Percentiles rank a stretch among this genome's conserved stretches.
phyloP scores from a whole-genome alignment of 176 grass and related monocot genomes.

The Oryza meyeriana region DNA sequence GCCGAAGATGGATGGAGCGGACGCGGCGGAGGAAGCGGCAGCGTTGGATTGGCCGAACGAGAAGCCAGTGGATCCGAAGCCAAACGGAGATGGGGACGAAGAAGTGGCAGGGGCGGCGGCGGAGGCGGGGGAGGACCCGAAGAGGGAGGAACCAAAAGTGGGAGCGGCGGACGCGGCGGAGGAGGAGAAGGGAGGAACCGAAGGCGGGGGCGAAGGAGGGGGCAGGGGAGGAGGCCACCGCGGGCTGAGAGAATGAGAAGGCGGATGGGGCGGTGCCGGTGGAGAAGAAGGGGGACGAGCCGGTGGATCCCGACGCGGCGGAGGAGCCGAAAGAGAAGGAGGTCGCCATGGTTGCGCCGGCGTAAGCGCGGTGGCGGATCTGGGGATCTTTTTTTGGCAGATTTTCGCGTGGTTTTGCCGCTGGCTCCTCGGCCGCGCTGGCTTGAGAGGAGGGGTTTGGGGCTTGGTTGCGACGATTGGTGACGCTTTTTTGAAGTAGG shows the following conservation, averaged over 20 bases:
- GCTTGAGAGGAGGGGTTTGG: not conserved
- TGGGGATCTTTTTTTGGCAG: conserved; percentile 10
- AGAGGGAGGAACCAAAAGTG: conserved; percentile 34
- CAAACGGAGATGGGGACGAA: conserved; percentile 44
- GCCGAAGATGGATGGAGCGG: conserved; percentile 27
- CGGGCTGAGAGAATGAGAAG: conserved; percentile 41
- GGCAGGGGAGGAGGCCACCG: conserved; percentile 11
- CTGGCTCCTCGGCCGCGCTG: not conserved
- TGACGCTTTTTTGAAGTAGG: conserved; percentile 2
- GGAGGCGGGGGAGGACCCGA: conserved; percentile 35
- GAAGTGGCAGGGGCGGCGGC: conserved; percentile 23
- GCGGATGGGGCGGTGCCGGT: conserved; percentile 22
- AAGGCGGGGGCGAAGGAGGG: conserved; percentile 31
- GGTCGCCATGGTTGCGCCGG: conserved; percentile 50
- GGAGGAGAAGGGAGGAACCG: conserved; percentile 32
- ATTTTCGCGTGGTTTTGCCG: conserved; percentile 49
- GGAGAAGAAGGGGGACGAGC: conserved; percentile 48
- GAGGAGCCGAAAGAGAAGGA: conserved; percentile 50
- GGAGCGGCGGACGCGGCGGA: conserved; percentile 26
- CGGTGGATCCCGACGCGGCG: no score
- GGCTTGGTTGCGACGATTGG: not conserved
- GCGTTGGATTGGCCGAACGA: conserved; percentile 26
- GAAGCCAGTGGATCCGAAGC: conserved; percentile 38
- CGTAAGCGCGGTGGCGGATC: conserved; percentile 14
- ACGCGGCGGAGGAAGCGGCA: conserved; percentile 23